Base-by-base conservation (phyloP, 192 early-diverging fungal genomes). In the Backusella westeae region DNA sequence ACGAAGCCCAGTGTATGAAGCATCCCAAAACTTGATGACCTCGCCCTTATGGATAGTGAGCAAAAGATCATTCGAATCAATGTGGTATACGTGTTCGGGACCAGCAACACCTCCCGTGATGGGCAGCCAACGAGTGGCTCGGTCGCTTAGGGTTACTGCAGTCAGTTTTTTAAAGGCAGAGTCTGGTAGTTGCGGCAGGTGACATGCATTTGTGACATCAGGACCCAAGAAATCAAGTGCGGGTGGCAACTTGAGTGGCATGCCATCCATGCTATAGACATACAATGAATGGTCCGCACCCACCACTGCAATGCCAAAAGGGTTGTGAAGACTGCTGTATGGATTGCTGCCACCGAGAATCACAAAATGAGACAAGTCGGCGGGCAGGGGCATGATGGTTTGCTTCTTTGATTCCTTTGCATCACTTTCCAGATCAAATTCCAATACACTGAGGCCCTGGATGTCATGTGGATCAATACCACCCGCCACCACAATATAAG, bases 1-100 rank as follows among this genome's bases (percentile, higher is more conserved):
- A 17, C 80, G 71, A 9, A 83, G 46, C 0, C 78, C 72, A 53
- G 75, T 74, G 49, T 80, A 81, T 0, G 87, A 81, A n/a, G 87
- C 85, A 52, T 88, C 87, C 82, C 85, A 88, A 34, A 88, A 83
- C 0, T 81, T 81, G n/a, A 88, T 72, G 53, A 82, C 75, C 17
- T 59, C 72, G 12, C 81, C 83, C 6, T 71, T 70, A 42, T 88
- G 87, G 5, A 81, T 76, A 0, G 87, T 86, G 3, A 84, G 70
- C 35, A 88, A 67, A 3, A 88, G 65, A 72, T 88, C 87, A 29
- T 71, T 77, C 2, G 77, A 83, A 15, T 44, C 34, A 14, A 88
- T 52, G 6, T 74, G 71, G n/a, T 80, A 80, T 15, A 81, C 71
- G 36, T 86, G 83, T 17, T 77, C 74, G 4, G 69, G 34, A 15